These are phyloP conservation scores for Pichia rugopelliculosa DNA, from an alignment of 805 yeast species.

Conservation along the genomic window DNA sequence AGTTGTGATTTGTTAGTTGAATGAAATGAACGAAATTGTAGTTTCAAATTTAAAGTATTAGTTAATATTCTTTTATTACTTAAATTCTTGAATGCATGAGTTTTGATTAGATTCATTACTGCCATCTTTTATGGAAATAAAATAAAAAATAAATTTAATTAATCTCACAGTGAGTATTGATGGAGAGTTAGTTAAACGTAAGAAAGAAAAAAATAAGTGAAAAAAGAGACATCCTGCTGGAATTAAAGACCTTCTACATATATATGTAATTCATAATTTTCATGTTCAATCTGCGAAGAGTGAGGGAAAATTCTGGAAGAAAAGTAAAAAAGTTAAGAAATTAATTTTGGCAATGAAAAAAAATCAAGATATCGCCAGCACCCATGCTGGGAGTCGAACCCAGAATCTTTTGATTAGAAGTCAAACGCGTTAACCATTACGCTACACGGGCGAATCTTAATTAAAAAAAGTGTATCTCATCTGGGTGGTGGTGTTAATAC, in stretches of 20 bases:
- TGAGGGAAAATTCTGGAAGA: neutral
- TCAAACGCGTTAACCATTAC: conserved; percentile 64
- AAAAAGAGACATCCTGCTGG: too few species aligned
- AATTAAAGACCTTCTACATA: too few species aligned
- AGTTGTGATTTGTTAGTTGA: conserved; percentile 26
- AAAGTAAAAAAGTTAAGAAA: neutral
- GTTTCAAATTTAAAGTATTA: neutral
- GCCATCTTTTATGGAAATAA: neutral
- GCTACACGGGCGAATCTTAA: conserved; percentile 42
- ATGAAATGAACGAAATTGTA: conserved; percentile 33
- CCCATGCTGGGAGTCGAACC: conserved; percentile 53
- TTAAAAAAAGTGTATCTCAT: too few species aligned
- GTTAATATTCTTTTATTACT: neutral
- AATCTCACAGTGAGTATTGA: too few species aligned
- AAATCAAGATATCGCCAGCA: conserved; percentile 18
- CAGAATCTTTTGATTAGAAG: conserved; percentile 61
- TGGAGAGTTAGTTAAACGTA: too few species aligned
- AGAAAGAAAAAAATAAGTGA: neutral
- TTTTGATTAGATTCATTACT: neutral
- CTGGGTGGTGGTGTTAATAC: neutral
- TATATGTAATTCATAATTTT: neutral
- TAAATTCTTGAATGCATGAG: neutral
- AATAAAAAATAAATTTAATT: too few species aligned
- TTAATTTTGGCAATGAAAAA: too few species aligned
- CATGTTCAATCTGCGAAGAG: neutral